Conservation (phyloP, 1,284 basidiomycete genomes). For the Melampsora americana region DNA sequence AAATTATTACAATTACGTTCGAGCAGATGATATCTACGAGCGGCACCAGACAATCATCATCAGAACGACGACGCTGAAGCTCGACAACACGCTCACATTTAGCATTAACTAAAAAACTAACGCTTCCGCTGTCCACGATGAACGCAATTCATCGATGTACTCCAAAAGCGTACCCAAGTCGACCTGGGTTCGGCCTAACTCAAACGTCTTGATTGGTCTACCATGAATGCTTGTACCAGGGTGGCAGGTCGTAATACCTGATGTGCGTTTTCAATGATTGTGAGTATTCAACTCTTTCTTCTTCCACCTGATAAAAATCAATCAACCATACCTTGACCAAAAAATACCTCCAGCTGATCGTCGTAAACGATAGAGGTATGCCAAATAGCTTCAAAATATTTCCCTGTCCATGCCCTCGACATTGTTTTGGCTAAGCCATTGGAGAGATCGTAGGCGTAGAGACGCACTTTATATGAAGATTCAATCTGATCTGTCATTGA, state of each 20-base stretch:
- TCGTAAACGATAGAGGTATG: conserved; percentile 54
- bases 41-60: not conserved
- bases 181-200: conserved; percentile 53
- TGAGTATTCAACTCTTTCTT: not conserved
- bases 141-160: conserved; percentile 50
- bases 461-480: conserved; percentile 46
- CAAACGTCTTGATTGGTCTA: conserved; percentile 50
- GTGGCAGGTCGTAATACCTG: conserved; percentile 21
- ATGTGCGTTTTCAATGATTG: conserved; percentile 19
- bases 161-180: conserved; percentile 54
- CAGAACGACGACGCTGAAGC: not conserved
- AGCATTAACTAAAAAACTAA: conserved; percentile 47
- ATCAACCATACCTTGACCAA: conserved; percentile 54
- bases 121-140: conserved; percentile 51
- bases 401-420: conserved; percentile 50
- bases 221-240: conserved; percentile 51
- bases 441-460: conserved; percentile 55
- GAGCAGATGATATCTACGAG: conserved; percentile 42
- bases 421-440: conserved; percentile 52
- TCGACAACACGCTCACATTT: conserved; percentile 46
- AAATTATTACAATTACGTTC: conserved; percentile 42
- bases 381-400: conserved; percentile 48
- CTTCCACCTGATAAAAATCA: not conserved
- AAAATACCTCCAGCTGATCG: conserved; percentile 54
- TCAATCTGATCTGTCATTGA: conserved; percentile 12